A percentile compares a stretch with the other conserved stretches of the same genome.
These are phyloP conservation scores for Rhodamnia argentea DNA, from an alignment of 345 rosid species.

Conservation along the genomic window DNA sequence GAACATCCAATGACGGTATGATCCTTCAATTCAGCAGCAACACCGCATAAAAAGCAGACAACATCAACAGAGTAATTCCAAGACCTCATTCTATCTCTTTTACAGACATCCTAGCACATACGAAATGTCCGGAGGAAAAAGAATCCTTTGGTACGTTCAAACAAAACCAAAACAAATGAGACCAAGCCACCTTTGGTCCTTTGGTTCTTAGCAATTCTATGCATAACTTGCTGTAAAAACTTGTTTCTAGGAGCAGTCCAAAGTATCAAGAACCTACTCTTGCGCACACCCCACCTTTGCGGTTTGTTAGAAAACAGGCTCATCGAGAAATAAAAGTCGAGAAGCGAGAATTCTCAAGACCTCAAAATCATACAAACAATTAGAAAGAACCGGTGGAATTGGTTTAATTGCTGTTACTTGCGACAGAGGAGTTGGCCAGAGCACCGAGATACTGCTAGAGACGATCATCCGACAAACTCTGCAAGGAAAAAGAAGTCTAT, in stretches of 20 bases:
- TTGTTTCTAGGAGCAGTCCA: not conserved
- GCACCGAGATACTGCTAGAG: too few species aligned
- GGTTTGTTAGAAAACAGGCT: not conserved
- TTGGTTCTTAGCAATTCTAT: not conserved
- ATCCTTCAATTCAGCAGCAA: not conserved
- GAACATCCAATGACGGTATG: not conserved
- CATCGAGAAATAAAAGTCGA: not conserved
- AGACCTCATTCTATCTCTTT: not conserved
- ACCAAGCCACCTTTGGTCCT: not conserved
- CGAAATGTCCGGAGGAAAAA: too few species aligned
- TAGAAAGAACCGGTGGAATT: too few species aligned
- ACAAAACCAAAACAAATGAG: too few species aligned
- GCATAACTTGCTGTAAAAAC: not conserved
- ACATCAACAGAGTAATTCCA: not conserved
- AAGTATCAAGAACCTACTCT: not conserved
- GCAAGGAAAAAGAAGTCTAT: too few species aligned
- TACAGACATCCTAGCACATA: not conserved
- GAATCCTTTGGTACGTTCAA: too few species aligned
- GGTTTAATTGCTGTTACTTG: too few species aligned
- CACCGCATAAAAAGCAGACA: not conserved
- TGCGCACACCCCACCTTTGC: not conserved
- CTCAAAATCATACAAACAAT: too few species aligned
- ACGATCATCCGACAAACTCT: too few species aligned
- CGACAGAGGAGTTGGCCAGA: too few species aligned
- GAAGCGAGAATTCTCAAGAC: too few species aligned